These are phyloP conservation scores for Nevesoporus exiguus DNA, from an alignment of 768 basidiomycete genomes.

Conservation along the genomic window DNA sequence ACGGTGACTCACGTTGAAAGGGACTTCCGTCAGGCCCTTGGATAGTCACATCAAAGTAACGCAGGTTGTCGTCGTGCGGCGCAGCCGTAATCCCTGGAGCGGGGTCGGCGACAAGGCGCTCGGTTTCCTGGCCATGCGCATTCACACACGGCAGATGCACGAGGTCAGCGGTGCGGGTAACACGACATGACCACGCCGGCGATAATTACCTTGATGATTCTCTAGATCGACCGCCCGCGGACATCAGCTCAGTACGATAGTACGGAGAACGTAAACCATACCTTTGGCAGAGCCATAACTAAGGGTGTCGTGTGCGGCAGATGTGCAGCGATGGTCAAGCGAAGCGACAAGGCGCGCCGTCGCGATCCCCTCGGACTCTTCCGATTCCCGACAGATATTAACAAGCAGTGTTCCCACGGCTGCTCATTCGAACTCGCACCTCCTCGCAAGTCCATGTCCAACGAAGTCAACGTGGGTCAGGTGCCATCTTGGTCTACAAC, in stretches of 20 bases:
- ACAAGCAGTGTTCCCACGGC: slow-evolving; percentile 19
- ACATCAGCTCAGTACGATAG: slow-evolving; percentile 1
- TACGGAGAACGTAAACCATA: slow-evolving; percentile 5
- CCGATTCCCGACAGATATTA: slow-evolving; percentile 17
- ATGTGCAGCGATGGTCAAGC: slow-evolving; percentile 15
- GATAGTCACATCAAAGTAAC: slow-evolving; percentile 98
- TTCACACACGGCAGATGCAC: slow-evolving; percentile 12
- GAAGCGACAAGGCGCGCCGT: slow-evolving; percentile 1
- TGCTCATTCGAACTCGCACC: not conserved
- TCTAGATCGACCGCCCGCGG: slow-evolving; percentile 30
- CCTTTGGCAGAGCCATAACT: slow-evolving; percentile 38
- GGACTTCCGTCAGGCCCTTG: slow-evolving; percentile 93
- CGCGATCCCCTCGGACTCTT: not conserved
- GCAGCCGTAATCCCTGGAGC: slow-evolving; percentile 95
- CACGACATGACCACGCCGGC: slow-evolving; percentile 16
- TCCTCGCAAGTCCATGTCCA: slow-evolving; percentile 18
- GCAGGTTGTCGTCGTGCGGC: slow-evolving; percentile 95
- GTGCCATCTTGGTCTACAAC: too few species aligned
- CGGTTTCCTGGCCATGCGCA: slow-evolving; percentile 73
- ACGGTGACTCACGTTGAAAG: slow-evolving; percentile 64
- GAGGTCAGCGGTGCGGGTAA: slow-evolving; percentile 19
- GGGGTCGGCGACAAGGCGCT: slow-evolving; percentile 92
- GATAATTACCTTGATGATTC: slow-evolving; percentile 48
- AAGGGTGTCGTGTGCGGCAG: slow-evolving; percentile 11
- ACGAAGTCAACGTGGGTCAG: slow-evolving; percentile 18